phyloP scores from a whole-genome alignment of 2,329 filamentous ascomycete genomes.

The Diaporthe sp. region DNA sequence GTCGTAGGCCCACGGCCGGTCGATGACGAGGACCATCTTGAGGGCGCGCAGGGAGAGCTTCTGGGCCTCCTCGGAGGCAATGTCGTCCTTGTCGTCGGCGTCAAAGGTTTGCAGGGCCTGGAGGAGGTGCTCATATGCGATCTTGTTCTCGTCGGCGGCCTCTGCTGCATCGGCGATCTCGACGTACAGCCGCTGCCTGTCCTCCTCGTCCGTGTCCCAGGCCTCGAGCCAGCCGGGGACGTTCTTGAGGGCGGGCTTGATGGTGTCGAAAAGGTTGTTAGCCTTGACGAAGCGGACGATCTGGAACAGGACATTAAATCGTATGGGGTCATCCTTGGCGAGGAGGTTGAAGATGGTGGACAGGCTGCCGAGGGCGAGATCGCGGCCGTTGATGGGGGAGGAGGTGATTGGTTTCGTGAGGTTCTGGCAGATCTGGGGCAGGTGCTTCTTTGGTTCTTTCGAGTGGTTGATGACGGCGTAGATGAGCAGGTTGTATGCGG shows the following conservation, averaged over 20 bases:
- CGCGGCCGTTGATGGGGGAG: conserved; percentile 86
- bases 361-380: conserved; percentile 89
- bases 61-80: conserved; percentile 71
- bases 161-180: conserved; percentile 85
- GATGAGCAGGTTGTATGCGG: conserved; percentile 96
- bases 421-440: conserved; percentile 89
- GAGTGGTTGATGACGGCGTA: conserved; percentile 87
- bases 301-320: conserved; percentile 91
- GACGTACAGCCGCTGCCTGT: conserved; percentile 86
- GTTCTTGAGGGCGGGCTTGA: conserved; percentile 86
- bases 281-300: conserved; percentile 86
- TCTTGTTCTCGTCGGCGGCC: conserved; percentile 79
- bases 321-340: conserved; percentile 78
- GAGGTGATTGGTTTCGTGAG: conserved; percentile 88
- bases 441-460: conserved; percentile 85
- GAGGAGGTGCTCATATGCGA: conserved; percentile 76
- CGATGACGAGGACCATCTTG: conserved; percentile 66
- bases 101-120: conserved; percentile 73
- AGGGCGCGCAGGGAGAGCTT: conserved; percentile 69
- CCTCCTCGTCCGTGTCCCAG: conserved; percentile 87
- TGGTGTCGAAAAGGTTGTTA: conserved; percentile 82
- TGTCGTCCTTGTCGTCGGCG: conserved; percentile 64
- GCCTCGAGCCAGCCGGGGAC: conserved; percentile 84
- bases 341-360: conserved; percentile 98
- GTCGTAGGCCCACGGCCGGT: conserved; percentile 66